Percentiles rank a stretch among this genome's conserved stretches.
phyloP scores from a whole-genome alignment of 2,329 filamentous ascomycete species.

The Gaeumannomyces tritici region DNA sequence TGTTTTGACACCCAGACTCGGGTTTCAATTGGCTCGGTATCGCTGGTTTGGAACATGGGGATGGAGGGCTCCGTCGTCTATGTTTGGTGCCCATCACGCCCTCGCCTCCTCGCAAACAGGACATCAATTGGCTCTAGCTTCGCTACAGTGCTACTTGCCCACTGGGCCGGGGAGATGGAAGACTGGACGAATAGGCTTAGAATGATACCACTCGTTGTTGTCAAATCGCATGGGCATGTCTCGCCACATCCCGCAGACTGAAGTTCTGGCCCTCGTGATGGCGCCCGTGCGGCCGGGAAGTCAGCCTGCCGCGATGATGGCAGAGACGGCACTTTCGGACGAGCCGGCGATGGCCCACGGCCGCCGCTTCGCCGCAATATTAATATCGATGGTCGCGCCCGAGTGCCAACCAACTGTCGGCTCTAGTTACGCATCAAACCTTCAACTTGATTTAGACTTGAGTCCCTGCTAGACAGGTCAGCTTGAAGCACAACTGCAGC shows the following conservation, averaged over 20 bases:
- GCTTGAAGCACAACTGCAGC: conserved; percentile 20
- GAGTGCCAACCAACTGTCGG: neutral
- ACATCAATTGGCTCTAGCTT: neutral
- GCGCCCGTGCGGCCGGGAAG: neutral
- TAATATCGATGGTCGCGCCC: neutral
- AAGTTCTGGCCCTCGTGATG: neutral
- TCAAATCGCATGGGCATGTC: no score
- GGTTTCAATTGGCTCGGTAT: neutral
- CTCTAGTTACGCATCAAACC: neutral
- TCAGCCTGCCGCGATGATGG: neutral
- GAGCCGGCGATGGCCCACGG: no score
- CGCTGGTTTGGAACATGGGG: neutral
- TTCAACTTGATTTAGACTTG: neutral
- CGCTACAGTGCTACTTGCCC: neutral
- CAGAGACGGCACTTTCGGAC: neutral
- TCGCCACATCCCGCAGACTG: no score
- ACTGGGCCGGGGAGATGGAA: neutral
- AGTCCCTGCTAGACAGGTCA: neutral
- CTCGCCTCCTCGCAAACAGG: no score
- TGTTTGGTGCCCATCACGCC: no score
- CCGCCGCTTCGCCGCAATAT: neutral
- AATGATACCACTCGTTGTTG: neutral
- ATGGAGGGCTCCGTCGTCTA: no score
- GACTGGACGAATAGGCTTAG: neutral
- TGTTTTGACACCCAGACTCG: neutral